Evolutionary conservation across 1,284 basidiomycete species (phyloP), one percentile per base, ranked within the genome.

Genomic region (Pseudozyma sp.): DNA sequence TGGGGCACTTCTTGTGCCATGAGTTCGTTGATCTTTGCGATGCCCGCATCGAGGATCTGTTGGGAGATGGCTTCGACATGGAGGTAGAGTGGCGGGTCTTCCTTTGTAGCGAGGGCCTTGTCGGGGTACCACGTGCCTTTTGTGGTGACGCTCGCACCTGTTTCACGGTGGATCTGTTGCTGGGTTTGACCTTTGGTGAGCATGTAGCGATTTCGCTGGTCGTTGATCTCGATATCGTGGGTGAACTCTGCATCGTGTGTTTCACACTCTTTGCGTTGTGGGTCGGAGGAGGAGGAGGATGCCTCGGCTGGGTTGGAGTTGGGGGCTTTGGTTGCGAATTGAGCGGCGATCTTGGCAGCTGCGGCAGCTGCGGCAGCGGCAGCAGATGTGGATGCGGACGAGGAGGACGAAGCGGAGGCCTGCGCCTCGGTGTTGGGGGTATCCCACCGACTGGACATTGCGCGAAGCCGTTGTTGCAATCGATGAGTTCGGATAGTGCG

Each of bases 151-250:
- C 54, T 57, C 13, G 83, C 78, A 19, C 83, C 81, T 24, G 65
- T 78, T 24, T 87, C 76, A 90, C 69, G 69, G 49, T 76, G 77
- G 37, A 94, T 93, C 88, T 96, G 91, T 68, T 91, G 88, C 84
- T 98, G 96, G 1, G 95, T 98, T 33, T 92, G 89, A 3, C 93
- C 92, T 85, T 94, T 97, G 45, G 97, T 99, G 80, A 99, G 87
- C 84, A 98, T 87, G 85, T 99, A 99, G 65, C 96, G 88, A 86
- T 99, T 99, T 79, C 95, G 87, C 61, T 96, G 88, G 86, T 99
- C 97, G 85, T 99, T 98, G 85, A 99, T 97, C 84, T 98, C 95
- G 68, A 99, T 93, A 84, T 97, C 94, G 78, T 93, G 89, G 14
- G 90, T 90, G 80, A 92, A 97, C 54, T 92, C 93, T 44, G 88